A percentile compares a stretch with the other conserved stretches of the same genome.
Conservation (phyloP, 306 rosid genomes). For the Cicer yamashitae region DNA sequence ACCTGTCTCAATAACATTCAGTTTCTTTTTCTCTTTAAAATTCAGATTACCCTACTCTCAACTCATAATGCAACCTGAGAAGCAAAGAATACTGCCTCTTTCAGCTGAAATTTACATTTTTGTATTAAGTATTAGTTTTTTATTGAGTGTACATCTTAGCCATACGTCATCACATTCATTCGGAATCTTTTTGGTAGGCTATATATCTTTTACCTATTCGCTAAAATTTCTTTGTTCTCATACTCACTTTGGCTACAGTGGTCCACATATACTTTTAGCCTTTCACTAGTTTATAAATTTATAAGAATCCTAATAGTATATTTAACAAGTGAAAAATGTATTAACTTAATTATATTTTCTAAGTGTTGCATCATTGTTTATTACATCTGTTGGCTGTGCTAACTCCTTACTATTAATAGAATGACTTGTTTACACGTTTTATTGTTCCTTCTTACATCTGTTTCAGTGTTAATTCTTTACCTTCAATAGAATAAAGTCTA, state of each 20-base stretch:
- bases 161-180: too few species aligned
- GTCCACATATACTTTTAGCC: neutral
- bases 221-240: too few species aligned
- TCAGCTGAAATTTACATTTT: too few species aligned
- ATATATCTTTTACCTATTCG: too few species aligned
- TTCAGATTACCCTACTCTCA: neutral
- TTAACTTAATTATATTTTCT: neutral
- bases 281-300: slow-evolving; percentile 9
- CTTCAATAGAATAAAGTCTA: slow-evolving; percentile 14
- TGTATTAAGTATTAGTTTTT: too few species aligned
- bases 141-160: too few species aligned
- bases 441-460: neutral
- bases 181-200: neutral
- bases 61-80: too few species aligned
- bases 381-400: neutral
- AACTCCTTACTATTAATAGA: slow-evolving; percentile 23
- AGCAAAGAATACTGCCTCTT: too few species aligned
- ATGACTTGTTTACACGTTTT: neutral
- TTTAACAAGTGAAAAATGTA: neutral
- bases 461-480: neutral
- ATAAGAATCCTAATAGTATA: neutral
- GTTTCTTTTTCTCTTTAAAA: neutral
- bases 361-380: slow-evolving; percentile 16
- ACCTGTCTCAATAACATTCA: neutral
- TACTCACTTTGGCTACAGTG: too few species aligned